Evolutionary conservation across 2,329 filamentous ascomycete species (phyloP).

Genomic region (Tolypocladium amazonense): DNA sequence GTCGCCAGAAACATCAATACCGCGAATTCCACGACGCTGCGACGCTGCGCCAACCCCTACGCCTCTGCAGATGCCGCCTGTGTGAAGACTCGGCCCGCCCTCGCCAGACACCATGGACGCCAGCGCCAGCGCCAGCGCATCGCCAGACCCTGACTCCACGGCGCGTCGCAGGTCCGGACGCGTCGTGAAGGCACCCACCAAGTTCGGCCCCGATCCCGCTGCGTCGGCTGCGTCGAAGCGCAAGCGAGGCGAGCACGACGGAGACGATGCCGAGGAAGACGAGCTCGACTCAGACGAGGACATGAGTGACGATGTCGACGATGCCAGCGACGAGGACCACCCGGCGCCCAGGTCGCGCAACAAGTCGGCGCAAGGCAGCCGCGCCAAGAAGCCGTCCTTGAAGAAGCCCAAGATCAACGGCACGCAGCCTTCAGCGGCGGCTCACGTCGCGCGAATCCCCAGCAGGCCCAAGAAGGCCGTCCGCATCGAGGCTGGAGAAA

Average conservation of each 20-base stretch:
- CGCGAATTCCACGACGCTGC: background rate
- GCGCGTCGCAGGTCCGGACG: constrained; percentile 58
- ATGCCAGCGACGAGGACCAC: constrained; percentile 35
- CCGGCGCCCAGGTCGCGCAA: constrained; percentile 25
- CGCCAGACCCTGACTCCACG: constrained; percentile 36
- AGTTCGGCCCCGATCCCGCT: constrained; percentile 42
- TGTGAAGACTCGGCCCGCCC: constrained; percentile 3
- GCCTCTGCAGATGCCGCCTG: constrained; percentile 8
- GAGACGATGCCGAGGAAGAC: constrained; percentile 37
- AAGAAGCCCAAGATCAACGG: constrained; percentile 59
- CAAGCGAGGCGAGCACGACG: constrained; percentile 42
- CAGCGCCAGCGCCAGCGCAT: constrained; percentile 8
- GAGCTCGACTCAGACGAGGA: constrained; percentile 35
- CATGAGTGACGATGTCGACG: constrained; percentile 32
- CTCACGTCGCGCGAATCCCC: constrained; percentile 32
- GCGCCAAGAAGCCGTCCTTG: constrained; percentile 43
- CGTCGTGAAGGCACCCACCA: constrained; percentile 50
- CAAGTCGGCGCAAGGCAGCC: constrained; percentile 29
- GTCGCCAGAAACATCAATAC: constrained; percentile 1
- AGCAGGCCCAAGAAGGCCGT: constrained; percentile 46
- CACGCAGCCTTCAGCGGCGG: constrained; percentile 23
- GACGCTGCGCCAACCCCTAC: background rate
- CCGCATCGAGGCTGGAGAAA: constrained; percentile 38
- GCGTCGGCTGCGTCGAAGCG: constrained; percentile 39
- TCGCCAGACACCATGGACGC: constrained; percentile 8